Base-by-base conservation (phyloP, 129 eudicot genomes). In the Pittosporum tobira region DNA sequence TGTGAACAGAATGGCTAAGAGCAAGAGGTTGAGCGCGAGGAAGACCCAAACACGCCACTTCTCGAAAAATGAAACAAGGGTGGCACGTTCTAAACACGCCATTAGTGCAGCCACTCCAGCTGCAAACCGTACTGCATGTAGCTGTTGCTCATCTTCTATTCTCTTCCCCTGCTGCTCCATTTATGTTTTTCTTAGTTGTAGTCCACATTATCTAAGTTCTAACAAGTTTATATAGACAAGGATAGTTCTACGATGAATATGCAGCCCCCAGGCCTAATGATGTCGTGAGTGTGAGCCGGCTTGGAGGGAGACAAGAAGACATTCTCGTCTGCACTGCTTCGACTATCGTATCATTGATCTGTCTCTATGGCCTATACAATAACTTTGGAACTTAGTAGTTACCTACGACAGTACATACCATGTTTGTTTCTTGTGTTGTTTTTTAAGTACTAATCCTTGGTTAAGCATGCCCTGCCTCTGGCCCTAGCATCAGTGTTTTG, bases 1-100 rank as follows among this genome's bases (percentile, higher is more conserved):
- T 5, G 91, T 84, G 73, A 81, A 84, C 59, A 88, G 87, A 56
- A 88, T 85, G 18, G 94, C 90, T 24, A 88, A 70, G 19, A 88
- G 66, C 30, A 88, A 45, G 50, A 88, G 83, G 61, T 88, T 88
- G n/a, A 88, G 81, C 19, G 76, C 76, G 1, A 88, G 57, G 21
- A 88, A 88, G 0, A 81, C 86, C 78, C 80, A 71, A 66, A 80
- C 69, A 4, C 88, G 78, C 83, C 83, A 84, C 21, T 84, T 82
- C 53, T 75, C 82, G 51, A 79, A 68, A 2, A 88, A 62, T 0
- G 87, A 78, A n/a, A 84, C 71, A 7, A 88, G 70, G 59, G 70
- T 62, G 55, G 94, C 88, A 57, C 94, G 80, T 71, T 84, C 82
- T 1, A 88, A 53, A 42, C 84, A 88, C 34, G 94, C 94, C 78